Evolutionary conservation across 139 green algal species (phyloP).

Genomic region (Chlorella sp.): DNA sequence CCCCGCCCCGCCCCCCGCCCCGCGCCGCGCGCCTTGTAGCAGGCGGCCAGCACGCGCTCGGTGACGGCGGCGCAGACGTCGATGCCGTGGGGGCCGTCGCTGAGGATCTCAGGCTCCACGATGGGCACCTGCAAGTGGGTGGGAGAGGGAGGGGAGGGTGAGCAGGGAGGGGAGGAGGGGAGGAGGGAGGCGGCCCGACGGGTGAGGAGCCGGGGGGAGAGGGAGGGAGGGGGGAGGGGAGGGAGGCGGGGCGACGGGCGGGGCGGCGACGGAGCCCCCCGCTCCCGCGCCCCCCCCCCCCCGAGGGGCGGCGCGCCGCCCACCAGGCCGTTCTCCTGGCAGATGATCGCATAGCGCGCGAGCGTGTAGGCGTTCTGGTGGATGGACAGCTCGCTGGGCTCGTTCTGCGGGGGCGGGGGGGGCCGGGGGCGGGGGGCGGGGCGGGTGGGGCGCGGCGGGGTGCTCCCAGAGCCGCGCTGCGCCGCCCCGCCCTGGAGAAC

Average conservation of each 20-base stretch:
- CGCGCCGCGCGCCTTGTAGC: too few species aligned
- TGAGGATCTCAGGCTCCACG: constrained; percentile 91
- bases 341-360: constrained; percentile 89
- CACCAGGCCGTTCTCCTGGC: constrained; percentile 84
- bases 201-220: too few species aligned
- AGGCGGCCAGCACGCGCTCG: constrained; percentile 49
- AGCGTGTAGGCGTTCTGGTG: constrained; percentile 90
- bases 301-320: not conserved
- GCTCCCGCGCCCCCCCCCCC: too few species aligned
- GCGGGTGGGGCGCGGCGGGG: too few species aligned
- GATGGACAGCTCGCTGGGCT: constrained; percentile 72
- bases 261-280: too few species aligned
- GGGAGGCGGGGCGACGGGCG: not conserved
- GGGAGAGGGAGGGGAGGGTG: not conserved
- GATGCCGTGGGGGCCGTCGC: constrained; percentile 77
- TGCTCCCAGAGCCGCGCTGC: too few species aligned
- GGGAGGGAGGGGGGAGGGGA: not conserved
- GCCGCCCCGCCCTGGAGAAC: too few species aligned
- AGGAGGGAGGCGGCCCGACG: not conserved
- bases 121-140: constrained; percentile 69
- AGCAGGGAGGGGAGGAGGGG: not conserved
- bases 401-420: too few species aligned
- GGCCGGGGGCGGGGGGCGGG: too few species aligned
- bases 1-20: too few species aligned
- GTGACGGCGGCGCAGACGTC: constrained; percentile 60